phyloP scores from a whole-genome alignment of 371 early-diverging fungal genomes.

The Syncephalastrum monosporum region DNA sequence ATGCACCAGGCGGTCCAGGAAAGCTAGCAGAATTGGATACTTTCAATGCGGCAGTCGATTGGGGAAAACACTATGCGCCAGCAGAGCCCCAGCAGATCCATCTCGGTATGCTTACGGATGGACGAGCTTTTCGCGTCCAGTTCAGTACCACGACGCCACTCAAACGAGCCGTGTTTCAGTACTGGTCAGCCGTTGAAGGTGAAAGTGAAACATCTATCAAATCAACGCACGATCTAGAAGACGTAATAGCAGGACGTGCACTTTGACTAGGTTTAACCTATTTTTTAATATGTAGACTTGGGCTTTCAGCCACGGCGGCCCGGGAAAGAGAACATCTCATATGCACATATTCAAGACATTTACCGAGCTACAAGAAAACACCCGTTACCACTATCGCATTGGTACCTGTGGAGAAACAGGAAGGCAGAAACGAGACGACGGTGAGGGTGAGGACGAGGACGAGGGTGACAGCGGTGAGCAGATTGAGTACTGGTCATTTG shows the following conservation, averaged over 20 bases:
- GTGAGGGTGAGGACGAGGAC: too few relatives aligned
- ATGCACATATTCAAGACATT: too few relatives aligned
- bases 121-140: conserved; percentile 13
- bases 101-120: conserved; percentile 13
- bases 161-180: conserved; percentile 7
- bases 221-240: too few relatives aligned
- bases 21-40: conserved; percentile 1
- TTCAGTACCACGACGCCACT: conserved; percentile 16
- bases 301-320: too few relatives aligned
- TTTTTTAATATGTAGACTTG: too few relatives aligned
- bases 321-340: too few relatives aligned
- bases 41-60: conserved; percentile 12
- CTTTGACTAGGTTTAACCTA: neutral
- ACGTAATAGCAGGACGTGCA: neutral
- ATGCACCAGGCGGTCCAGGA: conserved; percentile 11
- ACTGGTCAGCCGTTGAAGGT: conserved; percentile 12
- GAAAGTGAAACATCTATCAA: neutral
- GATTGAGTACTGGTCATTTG: conserved; percentile 2
- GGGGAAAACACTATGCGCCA: conserved; percentile 14
- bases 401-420: too few relatives aligned
- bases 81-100: conserved; percentile 25
- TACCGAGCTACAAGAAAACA: too few relatives aligned
- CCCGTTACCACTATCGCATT: too few relatives aligned
- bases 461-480: too few relatives aligned
- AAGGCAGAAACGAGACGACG: too few relatives aligned